phyloP scores from a whole-genome alignment of 2,329 filamentous ascomycete species.

The Colletotrichum filicis region DNA sequence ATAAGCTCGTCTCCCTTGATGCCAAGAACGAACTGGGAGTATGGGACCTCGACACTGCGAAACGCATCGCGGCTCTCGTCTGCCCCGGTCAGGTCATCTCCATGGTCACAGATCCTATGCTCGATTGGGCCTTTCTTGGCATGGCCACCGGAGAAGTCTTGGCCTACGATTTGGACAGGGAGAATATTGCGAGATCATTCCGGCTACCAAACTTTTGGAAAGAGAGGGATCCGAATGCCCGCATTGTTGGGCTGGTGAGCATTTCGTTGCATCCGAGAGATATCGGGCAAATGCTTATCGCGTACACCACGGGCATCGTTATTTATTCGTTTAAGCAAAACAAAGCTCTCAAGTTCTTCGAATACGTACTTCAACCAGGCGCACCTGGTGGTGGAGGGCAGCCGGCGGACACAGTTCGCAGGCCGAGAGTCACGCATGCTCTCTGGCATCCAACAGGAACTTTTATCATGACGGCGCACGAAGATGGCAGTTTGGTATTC shows the following conservation, averaged over 20 bases:
- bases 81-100: slow-evolving; percentile 81
- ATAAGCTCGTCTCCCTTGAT: slow-evolving; percentile 87
- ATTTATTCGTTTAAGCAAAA: slow-evolving; percentile 97
- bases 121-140: slow-evolving; percentile 94
- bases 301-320: slow-evolving; percentile 88
- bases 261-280: slow-evolving; percentile 91
- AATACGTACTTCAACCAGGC: slow-evolving; percentile 83
- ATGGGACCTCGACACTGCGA: slow-evolving; percentile 81
- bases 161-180: slow-evolving; percentile 92
- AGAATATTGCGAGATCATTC: slow-evolving; percentile 76
- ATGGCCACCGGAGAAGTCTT: slow-evolving; percentile 85
- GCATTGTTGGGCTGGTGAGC: slow-evolving; percentile 74
- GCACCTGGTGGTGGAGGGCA: slow-evolving; percentile 84
- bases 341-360: slow-evolving; percentile 79
- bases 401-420: slow-evolving; percentile 70
- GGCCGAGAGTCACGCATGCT: slow-evolving; percentile 82
- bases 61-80: slow-evolving; percentile 74
- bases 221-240: slow-evolving; percentile 74
- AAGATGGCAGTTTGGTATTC: slow-evolving; percentile 91
- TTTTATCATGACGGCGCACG: slow-evolving; percentile 86
- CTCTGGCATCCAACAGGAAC: slow-evolving; percentile 96
- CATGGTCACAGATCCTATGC: slow-evolving; percentile 84
- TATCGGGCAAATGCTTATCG: slow-evolving; percentile 89
- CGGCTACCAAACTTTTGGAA: slow-evolving; percentile 89
- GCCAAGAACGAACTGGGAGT: slow-evolving; percentile 86